phyloP scores from a whole-genome alignment of 2,329 filamentous ascomycete genomes.

The Penicillium italicum region DNA sequence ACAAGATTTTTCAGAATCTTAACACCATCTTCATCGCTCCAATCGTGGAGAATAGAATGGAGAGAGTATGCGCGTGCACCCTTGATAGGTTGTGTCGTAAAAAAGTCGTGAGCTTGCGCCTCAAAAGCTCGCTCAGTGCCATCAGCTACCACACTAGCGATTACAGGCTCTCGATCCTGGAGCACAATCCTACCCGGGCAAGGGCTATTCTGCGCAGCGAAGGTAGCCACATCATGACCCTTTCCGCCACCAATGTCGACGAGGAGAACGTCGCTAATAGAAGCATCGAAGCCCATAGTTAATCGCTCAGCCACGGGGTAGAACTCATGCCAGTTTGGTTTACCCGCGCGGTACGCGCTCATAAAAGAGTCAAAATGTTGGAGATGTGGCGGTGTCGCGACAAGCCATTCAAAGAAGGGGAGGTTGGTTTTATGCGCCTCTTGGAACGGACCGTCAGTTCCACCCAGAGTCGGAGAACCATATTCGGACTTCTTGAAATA shows the following conservation, averaged over 20 bases:
- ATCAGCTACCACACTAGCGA: conserved; percentile 2
- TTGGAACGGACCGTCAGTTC: conserved; percentile 38
- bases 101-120: conserved; percentile 16
- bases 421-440: conserved; percentile 35
- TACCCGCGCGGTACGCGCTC: conserved; percentile 39
- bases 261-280: conserved; percentile 14
- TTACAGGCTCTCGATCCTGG: conserved; percentile 17
- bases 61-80: conserved; percentile 27
- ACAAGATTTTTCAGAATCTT: conserved; percentile 20
- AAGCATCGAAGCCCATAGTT: conserved; percentile 10
- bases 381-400: conserved; percentile 35
- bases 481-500: conserved; percentile 34
- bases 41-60: conserved; percentile 27
- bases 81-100: conserved; percentile 19
- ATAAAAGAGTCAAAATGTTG: conserved; percentile 38
- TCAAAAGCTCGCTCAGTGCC: conserved; percentile 7
- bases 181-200: conserved; percentile 8
- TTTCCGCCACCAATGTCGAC: conserved; percentile 26
- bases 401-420: conserved; percentile 39
- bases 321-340: conserved; percentile 37
- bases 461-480: conserved; percentile 20
- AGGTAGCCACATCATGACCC: conserved; percentile 20
- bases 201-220: conserved; percentile 1
- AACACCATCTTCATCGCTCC: conserved; percentile 23
- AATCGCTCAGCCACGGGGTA: conserved; percentile 20